Base-by-base conservation (phyloP, 176 grass and related monocot genomes). In the Bonia amplexicaulis region DNA sequence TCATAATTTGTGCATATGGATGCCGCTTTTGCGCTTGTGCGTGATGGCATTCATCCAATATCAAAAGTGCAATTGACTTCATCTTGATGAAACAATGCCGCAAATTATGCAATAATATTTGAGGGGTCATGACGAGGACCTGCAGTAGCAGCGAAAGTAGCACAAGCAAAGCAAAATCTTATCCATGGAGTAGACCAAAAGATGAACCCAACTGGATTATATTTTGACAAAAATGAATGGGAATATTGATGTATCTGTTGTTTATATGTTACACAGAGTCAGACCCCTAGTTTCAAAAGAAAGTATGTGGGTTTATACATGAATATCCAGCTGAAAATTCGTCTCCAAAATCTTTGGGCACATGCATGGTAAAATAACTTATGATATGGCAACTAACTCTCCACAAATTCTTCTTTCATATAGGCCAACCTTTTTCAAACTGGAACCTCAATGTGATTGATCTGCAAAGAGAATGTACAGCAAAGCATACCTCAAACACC, bases 1-100 rank as follows among this genome's bases (percentile, higher is more conserved):
- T 95, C 95, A 98, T 95, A 74, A 98, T 98, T 80, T 92, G 93
- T 73, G 93, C 89, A 93, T 98, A 98, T 70, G 93, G 89, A 65
- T 98, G 95, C 47, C 93, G 89, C 47, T 62, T 93, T 76, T 77
- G 87, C 15, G 83, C 59, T 91, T 98, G 93, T 54, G 95, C 95
- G 46, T 98, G 95, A 91, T 98, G 95, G 60, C 93, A 95, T 80
- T 98, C 95, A 42, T 98, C 95, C 65, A 98, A 92, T 90, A 98
- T 95, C 59, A 98, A 37, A 87, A 98, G 89, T 79, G 89, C 89
- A 85, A 98, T 80, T 48, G 69, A 85, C 35, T 78, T 66, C 93
- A 98, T 98, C 76, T 68, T 93, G 76, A 98, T 94, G 74, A 91
- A 95, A 85, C 95, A 98, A 93, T 98, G 95, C 27, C 25, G 60